Base-by-base conservation (phyloP, 345 rosid species). In the Viola odorata region DNA sequence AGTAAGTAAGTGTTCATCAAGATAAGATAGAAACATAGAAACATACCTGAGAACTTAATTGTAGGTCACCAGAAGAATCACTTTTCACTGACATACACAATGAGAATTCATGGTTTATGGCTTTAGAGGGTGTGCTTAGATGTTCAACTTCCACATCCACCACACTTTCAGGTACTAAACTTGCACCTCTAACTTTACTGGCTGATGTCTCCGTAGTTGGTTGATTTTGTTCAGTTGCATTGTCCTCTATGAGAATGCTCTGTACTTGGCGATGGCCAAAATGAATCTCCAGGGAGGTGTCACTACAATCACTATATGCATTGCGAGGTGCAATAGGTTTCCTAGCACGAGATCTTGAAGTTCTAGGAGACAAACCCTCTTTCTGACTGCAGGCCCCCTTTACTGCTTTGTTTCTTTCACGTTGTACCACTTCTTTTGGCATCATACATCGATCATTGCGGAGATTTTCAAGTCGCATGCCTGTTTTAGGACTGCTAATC, bases 341-440 rank as follows among this genome's bases (percentile, higher is more conserved):
- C 63, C 60, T 66, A 57, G 50, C 39, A 47, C 60, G 71, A n/a
- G 74, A 72, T 64, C 73, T 84, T 57, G 76, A 75, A 61, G 68
- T 77, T 70, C 75, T 76, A 49, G 79, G 69, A 50, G 75, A 67
- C 54, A 59, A 77, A 65, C 75, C 74, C 61, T 80, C 86, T 39
- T 68, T 59, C 37, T 65, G 74, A 66, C 55, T 70, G 55, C 75
- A 70, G 63, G 77, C 73, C 12, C 68, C 78, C 65, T 79, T 81
- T 57, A 69, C 64, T 45, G 62, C 62, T 75, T 78, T 83, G 64
- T 64, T 69, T 73, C 78, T 86, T 50, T 81, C 85, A 65, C 76
- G 59, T 72, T 41, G 78, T 54, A 70, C 62, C 52, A 71, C 55
- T 65, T 73, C 81, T 47, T 80, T 84, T 17, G 86, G 81, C 36